Conservation (phyloP, 495 filamentous ascomycete genomes). For the Parmelia sp. region DNA sequence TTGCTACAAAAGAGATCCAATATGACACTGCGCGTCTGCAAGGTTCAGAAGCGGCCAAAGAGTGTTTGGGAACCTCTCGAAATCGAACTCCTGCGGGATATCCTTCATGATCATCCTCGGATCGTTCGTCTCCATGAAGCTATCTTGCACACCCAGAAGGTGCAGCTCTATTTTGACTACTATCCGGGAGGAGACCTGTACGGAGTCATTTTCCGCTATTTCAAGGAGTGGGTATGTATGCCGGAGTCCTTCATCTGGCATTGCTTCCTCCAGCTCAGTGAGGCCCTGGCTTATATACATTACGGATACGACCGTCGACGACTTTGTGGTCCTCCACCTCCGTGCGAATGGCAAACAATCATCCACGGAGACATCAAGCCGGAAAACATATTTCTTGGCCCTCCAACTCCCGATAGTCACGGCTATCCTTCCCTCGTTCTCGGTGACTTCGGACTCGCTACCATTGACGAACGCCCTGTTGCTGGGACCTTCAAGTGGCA, state of each 20-base stretch:
- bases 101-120: constrained; percentile 15
- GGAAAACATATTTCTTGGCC: constrained; percentile 17
- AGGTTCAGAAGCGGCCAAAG: constrained; percentile 1
- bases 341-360: constrained; percentile 9
- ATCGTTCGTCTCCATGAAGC: constrained; percentile 12
- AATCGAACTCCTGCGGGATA: constrained; percentile 11
- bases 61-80: constrained; percentile 10
- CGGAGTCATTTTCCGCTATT: not conserved
- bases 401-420: constrained; percentile 4
- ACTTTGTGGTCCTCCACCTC: not conserved
- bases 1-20: constrained; percentile 12
- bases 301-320: constrained; percentile 14
- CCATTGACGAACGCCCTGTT: not conserved
- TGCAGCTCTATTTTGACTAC: constrained; percentile 22
- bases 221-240: not conserved
- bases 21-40: constrained; percentile 14
- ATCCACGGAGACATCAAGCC: constrained; percentile 24
- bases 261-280: constrained; percentile 13
- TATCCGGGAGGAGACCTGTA: constrained; percentile 18
- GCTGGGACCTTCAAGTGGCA: constrained; percentile 10
- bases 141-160: not conserved
- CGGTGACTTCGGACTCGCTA: constrained; percentile 19
- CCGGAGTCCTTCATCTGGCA: constrained; percentile 24
- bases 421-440: constrained; percentile 18
- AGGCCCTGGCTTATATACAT: constrained; percentile 20